A percentile compares a stretch with the other conserved stretches of the same genome.
Evolutionary conservation across 2,329 filamentous ascomycete species (phyloP).

Genomic region (Xylaria sp.): DNA sequence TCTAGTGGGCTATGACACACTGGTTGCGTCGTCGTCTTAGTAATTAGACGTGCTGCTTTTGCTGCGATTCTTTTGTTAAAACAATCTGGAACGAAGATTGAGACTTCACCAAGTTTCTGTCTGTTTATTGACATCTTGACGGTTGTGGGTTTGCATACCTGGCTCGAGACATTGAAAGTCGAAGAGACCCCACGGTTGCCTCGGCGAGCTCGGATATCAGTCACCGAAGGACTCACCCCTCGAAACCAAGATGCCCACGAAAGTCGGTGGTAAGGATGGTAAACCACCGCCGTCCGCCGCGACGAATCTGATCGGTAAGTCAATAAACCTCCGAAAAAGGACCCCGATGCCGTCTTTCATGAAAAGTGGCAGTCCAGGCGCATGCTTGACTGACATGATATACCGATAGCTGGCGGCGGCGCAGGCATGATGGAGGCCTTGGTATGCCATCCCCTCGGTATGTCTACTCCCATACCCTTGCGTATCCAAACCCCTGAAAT

Average conservation of each 20-base stretch:
- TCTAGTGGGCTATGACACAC: neutral
- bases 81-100: neutral
- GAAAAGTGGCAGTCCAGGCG: neutral
- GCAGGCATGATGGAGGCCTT: constrained; percentile 99
- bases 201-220: constrained; percentile 13
- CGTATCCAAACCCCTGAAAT: neutral
- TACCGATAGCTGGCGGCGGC: constrained; percentile 74
- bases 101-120: neutral
- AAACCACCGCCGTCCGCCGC: constrained; percentile 80
- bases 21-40: neutral
- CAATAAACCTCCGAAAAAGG: neutral
- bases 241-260: constrained; percentile 36
- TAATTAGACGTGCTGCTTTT: neutral
- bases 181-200: neutral
- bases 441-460: constrained; percentile 88
- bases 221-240: neutral
- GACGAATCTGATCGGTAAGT: constrained; percentile 78
- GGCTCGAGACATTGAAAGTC: neutral
- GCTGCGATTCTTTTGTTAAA: neutral
- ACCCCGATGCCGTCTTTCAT: neutral
- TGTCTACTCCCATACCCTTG: constrained; percentile 15
- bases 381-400: constrained; percentile 2
- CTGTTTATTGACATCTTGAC: neutral
- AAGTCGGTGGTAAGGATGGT: constrained; percentile 42
- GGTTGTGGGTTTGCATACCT: neutral